These are phyloP conservation scores for Jacaranda copaia DNA, from an alignment of 257 asterid species.

Conservation along the genomic window DNA sequence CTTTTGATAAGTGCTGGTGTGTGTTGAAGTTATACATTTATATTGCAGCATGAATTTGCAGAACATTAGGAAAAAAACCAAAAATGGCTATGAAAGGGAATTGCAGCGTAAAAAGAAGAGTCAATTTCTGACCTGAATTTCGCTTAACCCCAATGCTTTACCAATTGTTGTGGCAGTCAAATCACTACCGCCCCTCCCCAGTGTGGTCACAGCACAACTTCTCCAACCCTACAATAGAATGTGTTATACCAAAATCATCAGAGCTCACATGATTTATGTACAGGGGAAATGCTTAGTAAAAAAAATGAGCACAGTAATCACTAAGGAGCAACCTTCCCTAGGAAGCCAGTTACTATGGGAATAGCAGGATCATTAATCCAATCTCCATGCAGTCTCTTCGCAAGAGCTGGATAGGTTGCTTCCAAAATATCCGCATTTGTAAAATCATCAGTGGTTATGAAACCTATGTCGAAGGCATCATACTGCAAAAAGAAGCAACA, in stretches of 20 bases:
- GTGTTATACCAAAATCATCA: slow-evolving; percentile 24
- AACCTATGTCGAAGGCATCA: slow-evolving; percentile 86
- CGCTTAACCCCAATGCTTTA: slow-evolving; percentile 82
- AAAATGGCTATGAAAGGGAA: neutral
- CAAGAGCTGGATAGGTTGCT: slow-evolving; percentile 91
- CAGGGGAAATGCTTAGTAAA: neutral
- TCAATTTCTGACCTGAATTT: slow-evolving; percentile 69
- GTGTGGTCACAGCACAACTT: slow-evolving; percentile 82
- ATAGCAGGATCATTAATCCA: slow-evolving; percentile 79
- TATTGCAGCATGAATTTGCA: neutral
- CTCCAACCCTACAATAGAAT: slow-evolving; percentile 67
- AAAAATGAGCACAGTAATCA: slow-evolving; percentile 10
- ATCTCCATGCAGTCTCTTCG: slow-evolving; percentile 69
- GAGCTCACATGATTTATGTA: slow-evolving; percentile 1
- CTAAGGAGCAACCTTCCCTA: slow-evolving; percentile 71
- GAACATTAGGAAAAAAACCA: neutral
- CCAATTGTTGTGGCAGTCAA: slow-evolving; percentile 96
- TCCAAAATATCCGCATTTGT: slow-evolving; percentile 90
- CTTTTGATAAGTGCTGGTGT: slow-evolving; percentile 17
- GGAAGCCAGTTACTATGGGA: slow-evolving; percentile 94
- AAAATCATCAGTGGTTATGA: slow-evolving; percentile 87
- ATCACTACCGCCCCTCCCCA: slow-evolving; percentile 98
- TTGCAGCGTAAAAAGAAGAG: neutral
- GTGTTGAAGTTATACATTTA: neutral
- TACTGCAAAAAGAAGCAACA: slow-evolving; percentile 59